Evolutionary conservation across 345 rosid species (phyloP).

Genomic region (Hibiscus tridactylites): DNA sequence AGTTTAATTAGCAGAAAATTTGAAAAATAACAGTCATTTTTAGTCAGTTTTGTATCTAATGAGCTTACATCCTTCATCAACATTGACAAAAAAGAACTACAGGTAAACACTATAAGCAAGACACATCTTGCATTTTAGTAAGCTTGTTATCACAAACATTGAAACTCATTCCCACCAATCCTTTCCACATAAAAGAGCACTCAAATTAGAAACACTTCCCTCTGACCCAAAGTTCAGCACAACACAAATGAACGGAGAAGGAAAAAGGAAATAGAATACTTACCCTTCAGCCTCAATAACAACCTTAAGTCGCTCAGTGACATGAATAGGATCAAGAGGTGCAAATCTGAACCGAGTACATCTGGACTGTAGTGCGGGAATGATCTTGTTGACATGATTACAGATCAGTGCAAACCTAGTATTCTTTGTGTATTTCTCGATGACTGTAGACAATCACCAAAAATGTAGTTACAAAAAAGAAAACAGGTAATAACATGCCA

Average conservation of each 20-base stretch:
- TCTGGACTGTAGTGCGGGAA: slow-evolving; percentile 95
- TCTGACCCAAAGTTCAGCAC: background rate
- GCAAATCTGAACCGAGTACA: slow-evolving; percentile 95
- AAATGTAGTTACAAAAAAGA: slow-evolving; percentile 9
- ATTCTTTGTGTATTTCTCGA: slow-evolving; percentile 93
- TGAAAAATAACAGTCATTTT: background rate
- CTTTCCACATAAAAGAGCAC: background rate
- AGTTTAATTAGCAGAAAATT: background rate
- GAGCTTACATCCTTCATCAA: background rate
- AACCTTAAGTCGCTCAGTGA: slow-evolving; percentile 73
- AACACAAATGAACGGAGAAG: background rate
- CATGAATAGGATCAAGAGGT: slow-evolving; percentile 73
- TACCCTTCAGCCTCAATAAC: slow-evolving; percentile 78
- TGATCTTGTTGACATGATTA: slow-evolving; percentile 93
- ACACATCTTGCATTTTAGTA: background rate
- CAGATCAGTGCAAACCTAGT: slow-evolving; percentile 92
- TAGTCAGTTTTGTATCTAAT: background rate
- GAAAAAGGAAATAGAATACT: slow-evolving; percentile 12
- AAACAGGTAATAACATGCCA: background rate
- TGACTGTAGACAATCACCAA: slow-evolving; percentile 38
- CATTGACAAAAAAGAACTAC: background rate
- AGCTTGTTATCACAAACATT: background rate
- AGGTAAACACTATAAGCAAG: background rate
- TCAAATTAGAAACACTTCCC: background rate
- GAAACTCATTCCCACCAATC: background rate